Percentiles rank a stretch among this genome's conserved stretches.
These are phyloP conservation scores for Podila clonocystis DNA, from an alignment of 192 early-diverging fungal species.

Conservation along the genomic window DNA sequence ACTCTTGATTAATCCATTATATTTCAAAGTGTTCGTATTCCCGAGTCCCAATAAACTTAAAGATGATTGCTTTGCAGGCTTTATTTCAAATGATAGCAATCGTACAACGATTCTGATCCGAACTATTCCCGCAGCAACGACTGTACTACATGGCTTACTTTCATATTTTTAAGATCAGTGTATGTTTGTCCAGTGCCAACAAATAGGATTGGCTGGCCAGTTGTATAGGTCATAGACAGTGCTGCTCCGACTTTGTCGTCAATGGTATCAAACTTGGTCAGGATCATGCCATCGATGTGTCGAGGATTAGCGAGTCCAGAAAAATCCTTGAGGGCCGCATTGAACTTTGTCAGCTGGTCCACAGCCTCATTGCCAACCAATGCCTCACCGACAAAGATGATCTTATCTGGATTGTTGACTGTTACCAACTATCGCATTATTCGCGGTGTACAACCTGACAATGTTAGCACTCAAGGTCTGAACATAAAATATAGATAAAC, in stretches of 20 bases:
- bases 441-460: not conserved
- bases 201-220: conserved; percentile 95
- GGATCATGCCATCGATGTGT: conserved; percentile 95
- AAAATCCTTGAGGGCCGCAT: conserved; percentile 92
- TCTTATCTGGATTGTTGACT: conserved; percentile 93
- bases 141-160: conserved; percentile 77
- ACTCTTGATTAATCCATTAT: too few relatives aligned
- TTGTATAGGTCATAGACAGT: conserved; percentile 94
- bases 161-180: conserved; percentile 92
- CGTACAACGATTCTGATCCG: too few relatives aligned
- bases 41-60: too few relatives aligned
- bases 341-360: conserved; percentile 96
- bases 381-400: conserved; percentile 97
- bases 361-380: conserved; percentile 97
- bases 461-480: not conserved
- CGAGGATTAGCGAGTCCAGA: conserved; percentile 81
- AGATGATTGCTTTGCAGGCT: too few relatives aligned
- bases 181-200: conserved; percentile 98
- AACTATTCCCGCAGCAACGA: conserved; percentile 66
- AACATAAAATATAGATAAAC: not conserved
- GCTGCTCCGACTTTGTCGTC: conserved; percentile 98
- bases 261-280: conserved; percentile 97
- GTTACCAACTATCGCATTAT: conserved; percentile 71
- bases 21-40: too few relatives aligned
- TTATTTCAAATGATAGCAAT: too few relatives aligned